A percentile compares a stretch with the other conserved stretches of the same genome.
These are phyloP conservation scores for Leptographium flavum DNA, from an alignment of 2,329 filamentous ascomycete species.

Conservation along the genomic window DNA sequence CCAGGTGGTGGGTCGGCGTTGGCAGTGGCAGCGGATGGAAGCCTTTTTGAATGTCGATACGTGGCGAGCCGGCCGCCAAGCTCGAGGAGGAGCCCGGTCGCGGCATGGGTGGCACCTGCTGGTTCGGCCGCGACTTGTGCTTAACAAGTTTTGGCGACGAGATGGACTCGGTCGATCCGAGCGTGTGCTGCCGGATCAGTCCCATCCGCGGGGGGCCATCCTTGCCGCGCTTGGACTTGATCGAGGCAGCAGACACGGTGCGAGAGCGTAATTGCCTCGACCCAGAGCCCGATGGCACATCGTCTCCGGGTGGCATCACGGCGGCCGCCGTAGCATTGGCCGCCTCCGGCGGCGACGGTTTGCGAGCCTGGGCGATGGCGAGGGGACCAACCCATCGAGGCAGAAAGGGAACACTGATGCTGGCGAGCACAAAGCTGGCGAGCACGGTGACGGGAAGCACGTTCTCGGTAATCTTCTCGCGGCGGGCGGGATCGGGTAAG, in stretches of 20 bases:
- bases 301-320: slow-evolving; percentile 3
- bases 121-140: slow-evolving; percentile 2
- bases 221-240: slow-evolving; percentile 33
- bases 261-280: slow-evolving; percentile 46
- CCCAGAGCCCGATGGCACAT: slow-evolving; percentile 19
- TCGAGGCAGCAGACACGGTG: slow-evolving; percentile 41
- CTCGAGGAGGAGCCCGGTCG: slow-evolving; percentile 11
- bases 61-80: slow-evolving; percentile 23
- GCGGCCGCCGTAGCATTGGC: slow-evolving; percentile 12
- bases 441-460: slow-evolving; percentile 66
- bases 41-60: not conserved
- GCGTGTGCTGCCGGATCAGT: slow-evolving; percentile 9
- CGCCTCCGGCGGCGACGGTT: slow-evolving; percentile 51
- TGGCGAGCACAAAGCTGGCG: slow-evolving; percentile 65
- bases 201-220: slow-evolving; percentile 15
- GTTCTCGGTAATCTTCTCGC: slow-evolving; percentile 72
- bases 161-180: slow-evolving; percentile 5
- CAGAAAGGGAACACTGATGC: slow-evolving; percentile 59
- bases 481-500: slow-evolving; percentile 49
- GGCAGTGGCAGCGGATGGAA: not conserved
- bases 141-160: slow-evolving; percentile 3
- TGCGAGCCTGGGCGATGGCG: slow-evolving; percentile 68
- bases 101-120: slow-evolving; percentile 2
- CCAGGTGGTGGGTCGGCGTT: slow-evolving; percentile 23
- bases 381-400: slow-evolving; percentile 68